Base-by-base conservation (phyloP, 768 basidiomycete genomes). In the Mycena polygramma region DNA sequence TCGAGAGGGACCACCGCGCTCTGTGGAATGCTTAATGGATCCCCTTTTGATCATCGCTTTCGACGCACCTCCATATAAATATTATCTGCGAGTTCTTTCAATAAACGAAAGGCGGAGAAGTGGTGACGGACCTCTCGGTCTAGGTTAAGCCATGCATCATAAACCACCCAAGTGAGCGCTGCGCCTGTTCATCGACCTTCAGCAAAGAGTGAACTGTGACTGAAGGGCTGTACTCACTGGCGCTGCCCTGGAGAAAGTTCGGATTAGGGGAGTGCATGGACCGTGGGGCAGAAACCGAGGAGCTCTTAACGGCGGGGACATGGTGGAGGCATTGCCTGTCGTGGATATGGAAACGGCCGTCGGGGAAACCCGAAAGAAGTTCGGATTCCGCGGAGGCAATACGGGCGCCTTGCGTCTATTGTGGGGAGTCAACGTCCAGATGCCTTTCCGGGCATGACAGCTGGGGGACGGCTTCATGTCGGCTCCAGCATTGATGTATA, bases 111-210 rank as follows among this genome's bases (percentile, higher is more conserved):
- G 10, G 22, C 26, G 26, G 4, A 24, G 14, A 14, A 39, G 45
- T 45, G 4, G 20, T 4, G 22, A 46, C 63, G 30, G 10, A 30
- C 63, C 63, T 65, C 63, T 64, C 68, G 39, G 20, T 69, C 57
- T 11, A 63, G 17, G 22, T 39, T 69, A 8, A 69, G 68, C 46
- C 26, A 53, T 2, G 48, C n/a, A 41, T 69, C 68, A n/a, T 63
- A 69, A 7, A 69, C 37, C 7, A 69, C 62, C 68, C 68, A 69
- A 24, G 55, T 64, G 8, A 69, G 57, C n/a, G 68, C 68, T 14
- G 62, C 46, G 7, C 22, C 68, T 64, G 15, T 35, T 14, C 30
- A 57, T 13, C 9, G 37, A 11, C n/a, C 20, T 22, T 39, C 19
- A 7, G 41, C 20, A 46, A 43, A 22, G 15, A 53, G 22, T 6